Percentiles rank a stretch among this genome's conserved stretches.
These are phyloP conservation scores for Ustilaginoidea virens DNA, from an alignment of 2,329 filamentous ascomycete species.

Conservation along the genomic window DNA sequence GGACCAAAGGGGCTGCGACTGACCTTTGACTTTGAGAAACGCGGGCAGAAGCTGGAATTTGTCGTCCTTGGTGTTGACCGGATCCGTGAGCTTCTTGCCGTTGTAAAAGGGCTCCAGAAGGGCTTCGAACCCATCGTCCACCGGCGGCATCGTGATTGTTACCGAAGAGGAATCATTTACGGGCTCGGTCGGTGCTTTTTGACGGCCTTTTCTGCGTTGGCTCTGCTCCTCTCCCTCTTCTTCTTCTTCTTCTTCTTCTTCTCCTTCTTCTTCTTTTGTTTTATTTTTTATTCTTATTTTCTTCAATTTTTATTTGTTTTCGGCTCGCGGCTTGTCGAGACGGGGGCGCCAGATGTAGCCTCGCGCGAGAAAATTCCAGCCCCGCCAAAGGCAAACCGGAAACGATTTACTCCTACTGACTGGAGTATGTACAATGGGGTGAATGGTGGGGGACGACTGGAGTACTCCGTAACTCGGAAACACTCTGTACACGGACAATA, in stretches of 20 bases:
- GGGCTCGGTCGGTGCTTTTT: background rate
- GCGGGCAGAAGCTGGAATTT: slow-evolving; percentile 96
- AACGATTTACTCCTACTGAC: too few relatives aligned
- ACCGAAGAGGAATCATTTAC: slow-evolving; percentile 12
- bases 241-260: background rate
- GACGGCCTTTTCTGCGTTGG: background rate
- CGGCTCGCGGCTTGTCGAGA: too few relatives aligned
- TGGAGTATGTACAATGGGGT: too few relatives aligned
- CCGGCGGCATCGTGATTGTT: slow-evolving; percentile 29
- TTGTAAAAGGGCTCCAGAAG: slow-evolving; percentile 53
- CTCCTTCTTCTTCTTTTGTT: background rate
- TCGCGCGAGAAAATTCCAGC: too few relatives aligned
- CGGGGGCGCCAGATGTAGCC: too few relatives aligned
- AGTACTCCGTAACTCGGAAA: too few relatives aligned
- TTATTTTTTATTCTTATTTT: too few relatives aligned
- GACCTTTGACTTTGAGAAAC: slow-evolving; percentile 92
- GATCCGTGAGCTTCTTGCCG: slow-evolving; percentile 50
- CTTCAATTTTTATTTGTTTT: too few relatives aligned
- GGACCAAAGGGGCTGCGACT: too few relatives aligned
- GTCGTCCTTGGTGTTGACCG: slow-evolving; percentile 54
- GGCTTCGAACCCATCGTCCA: slow-evolving; percentile 51
- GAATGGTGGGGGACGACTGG: too few relatives aligned
- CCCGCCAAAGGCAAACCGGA: too few relatives aligned
- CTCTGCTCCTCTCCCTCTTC: background rate
- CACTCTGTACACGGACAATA: too few relatives aligned